Evolutionary conservation across 805 yeast genomes (phyloP), one percentile per base, ranked within the genome.

Genomic region (Teunomyces aglyptinius): DNA sequence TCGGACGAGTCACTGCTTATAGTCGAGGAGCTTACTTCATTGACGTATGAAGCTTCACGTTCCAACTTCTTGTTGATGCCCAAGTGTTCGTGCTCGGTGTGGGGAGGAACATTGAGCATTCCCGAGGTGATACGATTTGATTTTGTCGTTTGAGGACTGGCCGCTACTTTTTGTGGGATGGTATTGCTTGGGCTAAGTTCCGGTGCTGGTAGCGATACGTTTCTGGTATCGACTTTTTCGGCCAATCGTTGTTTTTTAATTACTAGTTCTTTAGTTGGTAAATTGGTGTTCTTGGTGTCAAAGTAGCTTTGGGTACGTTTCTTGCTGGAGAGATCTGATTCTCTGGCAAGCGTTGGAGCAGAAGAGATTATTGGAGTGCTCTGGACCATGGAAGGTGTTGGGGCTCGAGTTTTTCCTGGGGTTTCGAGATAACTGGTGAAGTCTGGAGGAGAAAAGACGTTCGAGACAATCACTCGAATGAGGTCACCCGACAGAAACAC

Each of bases 401-500:
- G 8, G 22, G 16, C 8, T n/a, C 22, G 13, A 11, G 46, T 24
- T 20, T 32, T 27, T 18, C 44, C 41, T 2, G 32, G 28, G n/a
- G 38, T 41, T 16, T 28, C 18, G 8, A 29, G 26, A 24, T 7
- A 24, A 19, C 12, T 41, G 28, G 41, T n/a, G 20, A 29, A 38
- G 10, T 29, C 11, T 18, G 24, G 13, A 1, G 29, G 46, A 28
- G 45, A 49, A 33, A 68, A 53, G 12, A 43, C 48, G 41, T 68
- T 67, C 11, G 53, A 51, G n/a, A 67, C 67, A n/a, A 71, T 49
- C 2, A 72, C 63, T 39, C 76, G 57, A 19, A 72, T 44, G 7
- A 62, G 47, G 40, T 68, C 74, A 4, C 70, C 70, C 12, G 65
- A 53, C n/a, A 24, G 41, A 56, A 88, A 86, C 5, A 86, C 83